These are phyloP conservation scores for Cocos nucifera DNA, from an alignment of 176 grass and related monocot genomes.

Conservation along the genomic window DNA sequence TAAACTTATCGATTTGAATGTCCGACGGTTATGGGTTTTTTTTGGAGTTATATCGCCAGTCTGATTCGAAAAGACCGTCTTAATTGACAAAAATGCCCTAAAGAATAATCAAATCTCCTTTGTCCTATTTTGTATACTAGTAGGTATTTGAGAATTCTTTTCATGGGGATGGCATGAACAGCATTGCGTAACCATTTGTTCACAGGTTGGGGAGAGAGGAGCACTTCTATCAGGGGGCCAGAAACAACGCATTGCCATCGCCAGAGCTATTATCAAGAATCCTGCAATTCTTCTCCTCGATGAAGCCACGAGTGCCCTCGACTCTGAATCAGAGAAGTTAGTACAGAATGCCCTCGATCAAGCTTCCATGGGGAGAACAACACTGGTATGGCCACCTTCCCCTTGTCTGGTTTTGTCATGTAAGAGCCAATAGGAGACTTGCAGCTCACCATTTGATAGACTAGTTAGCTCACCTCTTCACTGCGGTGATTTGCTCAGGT, in stretches of 20 bases:
- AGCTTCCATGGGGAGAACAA: constrained; percentile 99
- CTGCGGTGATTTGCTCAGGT: constrained; percentile 37
- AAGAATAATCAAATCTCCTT: too few relatives aligned
- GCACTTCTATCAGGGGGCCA: constrained; percentile 83
- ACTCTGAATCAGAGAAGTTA: constrained; percentile 92
- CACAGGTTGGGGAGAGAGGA: constrained; percentile 89
- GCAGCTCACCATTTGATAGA: too few relatives aligned
- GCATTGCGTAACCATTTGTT: neutral
- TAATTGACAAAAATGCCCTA: too few relatives aligned
- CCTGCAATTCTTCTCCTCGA: constrained; percentile 90
- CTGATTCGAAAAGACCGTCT: too few relatives aligned
- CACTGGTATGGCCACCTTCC: constrained; percentile 38
- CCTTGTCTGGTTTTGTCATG: neutral
- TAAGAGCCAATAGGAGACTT: too few relatives aligned
- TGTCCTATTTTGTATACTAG: too few relatives aligned
- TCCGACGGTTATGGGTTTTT: too few relatives aligned
- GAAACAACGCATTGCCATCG: constrained; percentile 94
- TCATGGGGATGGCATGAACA: too few relatives aligned
- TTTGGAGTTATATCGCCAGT: too few relatives aligned
- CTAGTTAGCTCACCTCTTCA: too few relatives aligned
- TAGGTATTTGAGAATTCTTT: too few relatives aligned
- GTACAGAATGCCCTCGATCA: constrained; percentile 92
- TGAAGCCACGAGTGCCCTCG: constrained; percentile 95
- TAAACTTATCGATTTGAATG: neutral
- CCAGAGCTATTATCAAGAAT: constrained; percentile 87